Base-by-base conservation (phyloP, 495 filamentous ascomycete genomes). In the Penicillium bialowiezense region DNA sequence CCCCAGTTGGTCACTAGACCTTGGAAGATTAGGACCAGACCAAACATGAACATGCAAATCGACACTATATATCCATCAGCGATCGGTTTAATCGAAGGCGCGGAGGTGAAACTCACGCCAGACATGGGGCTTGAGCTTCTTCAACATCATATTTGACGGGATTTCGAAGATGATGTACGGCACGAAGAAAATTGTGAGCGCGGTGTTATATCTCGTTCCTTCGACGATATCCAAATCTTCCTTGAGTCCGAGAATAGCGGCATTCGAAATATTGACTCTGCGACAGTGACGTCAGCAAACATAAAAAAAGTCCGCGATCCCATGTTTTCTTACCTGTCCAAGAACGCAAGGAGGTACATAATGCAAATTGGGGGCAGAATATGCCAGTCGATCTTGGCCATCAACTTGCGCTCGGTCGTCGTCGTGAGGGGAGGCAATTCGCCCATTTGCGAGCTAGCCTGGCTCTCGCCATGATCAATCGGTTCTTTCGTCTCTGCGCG, bases 121-220 rank as follows among this genome's bases (percentile, higher is more conserved):
- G 38, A 93, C 71, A 51, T 85, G 82, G 2, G 92, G 91, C 48
- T 80, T 85, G 51, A 95, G 73, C 50, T 80, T 82, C 67, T 95
- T 95, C 20, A 97, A 71, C 14, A 95, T 59, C 44, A 96, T 81
- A 59, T 97, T 97, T 41, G 87, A 90, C 2, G 92, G 93, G 41
- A 97, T 93, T 64, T 83, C 91, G 55, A 86, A 86, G 38, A 92
- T 53, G 52, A 95, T 79, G 62, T 96, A 97, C 0, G 92, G 91
- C 0, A 97, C 83, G 70, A 96, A 98, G 77, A 97, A 96, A 54
- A 95, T 92, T 18, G 82, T 83, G 50, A 95, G 70, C 0, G 87
- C 88, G 12, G 80, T 86, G 68, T 92, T 93, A 67, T 85, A 91
- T 58, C 88, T 78, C 10, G 76, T 76, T 20, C 72, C 73, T 0